Conservation (phyloP, 2,329 filamentous ascomycete species). For the Zymoseptoria brevis region DNA sequence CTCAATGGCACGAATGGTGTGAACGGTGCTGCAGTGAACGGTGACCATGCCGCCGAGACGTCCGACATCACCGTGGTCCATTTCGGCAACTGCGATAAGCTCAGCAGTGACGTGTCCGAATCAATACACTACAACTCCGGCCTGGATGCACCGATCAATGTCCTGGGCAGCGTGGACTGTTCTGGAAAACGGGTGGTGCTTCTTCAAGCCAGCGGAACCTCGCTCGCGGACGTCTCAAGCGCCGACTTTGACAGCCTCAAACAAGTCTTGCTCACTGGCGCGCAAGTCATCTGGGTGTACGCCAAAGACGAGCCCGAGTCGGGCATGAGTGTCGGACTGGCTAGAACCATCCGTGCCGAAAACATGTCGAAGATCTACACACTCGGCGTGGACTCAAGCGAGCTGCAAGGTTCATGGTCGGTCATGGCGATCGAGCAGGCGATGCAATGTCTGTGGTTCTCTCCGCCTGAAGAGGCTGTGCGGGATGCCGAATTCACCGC, state of each 20-base stretch:
- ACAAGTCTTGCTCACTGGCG: background rate
- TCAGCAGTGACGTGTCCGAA: background rate
- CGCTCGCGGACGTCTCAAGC: background rate
- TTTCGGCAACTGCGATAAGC: background rate
- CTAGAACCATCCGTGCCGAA: slow-evolving; percentile 13
- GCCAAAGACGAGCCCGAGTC: background rate
- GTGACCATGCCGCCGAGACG: background rate
- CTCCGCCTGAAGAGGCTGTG: background rate
- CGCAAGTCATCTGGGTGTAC: background rate
- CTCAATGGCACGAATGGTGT: background rate
- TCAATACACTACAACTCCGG: background rate
- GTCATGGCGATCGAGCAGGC: background rate
- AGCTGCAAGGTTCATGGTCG: background rate
- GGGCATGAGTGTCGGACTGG: slow-evolving; percentile 5
- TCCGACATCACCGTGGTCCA: background rate
- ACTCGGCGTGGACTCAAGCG: background rate
- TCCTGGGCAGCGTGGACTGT: background rate
- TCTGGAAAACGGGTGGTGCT: background rate
- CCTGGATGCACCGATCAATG: background rate
- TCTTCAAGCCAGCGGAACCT: background rate
- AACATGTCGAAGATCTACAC: slow-evolving; percentile 4
- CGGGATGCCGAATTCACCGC: background rate
- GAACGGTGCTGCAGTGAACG: background rate
- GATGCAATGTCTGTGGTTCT: background rate
- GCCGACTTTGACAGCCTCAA: background rate